phyloP scores from a whole-genome alignment of 495 filamentous ascomycete species.

The Elasticomyces elasticus region DNA sequence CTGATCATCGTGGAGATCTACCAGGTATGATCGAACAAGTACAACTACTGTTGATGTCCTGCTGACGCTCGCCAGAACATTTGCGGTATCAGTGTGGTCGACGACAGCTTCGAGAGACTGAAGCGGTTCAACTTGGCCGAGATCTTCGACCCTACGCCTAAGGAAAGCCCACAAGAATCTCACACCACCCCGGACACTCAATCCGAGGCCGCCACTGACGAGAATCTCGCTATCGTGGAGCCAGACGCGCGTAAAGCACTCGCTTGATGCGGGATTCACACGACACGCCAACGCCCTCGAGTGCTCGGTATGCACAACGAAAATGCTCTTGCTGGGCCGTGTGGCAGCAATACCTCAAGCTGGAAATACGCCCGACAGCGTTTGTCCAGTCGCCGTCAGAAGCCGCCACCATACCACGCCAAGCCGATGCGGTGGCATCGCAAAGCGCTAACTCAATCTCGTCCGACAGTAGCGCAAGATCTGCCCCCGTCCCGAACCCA shows the following conservation, averaged over 20 bases:
- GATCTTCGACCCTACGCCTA: slow-evolving; percentile 44
- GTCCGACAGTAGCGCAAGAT: too few species aligned
- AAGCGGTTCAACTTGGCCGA: slow-evolving; percentile 66
- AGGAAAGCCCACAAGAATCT: slow-evolving; percentile 14
- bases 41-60: background rate
- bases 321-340: too few species aligned
- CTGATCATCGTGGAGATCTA: slow-evolving; percentile 83
- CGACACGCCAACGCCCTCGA: too few species aligned
- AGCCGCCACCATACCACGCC: too few species aligned
- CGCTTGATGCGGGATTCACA: too few species aligned
- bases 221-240: background rate
- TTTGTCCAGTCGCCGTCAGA: too few species aligned
- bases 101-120: slow-evolving; percentile 55
- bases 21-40: slow-evolving; percentile 51
- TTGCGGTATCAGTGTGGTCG: slow-evolving; percentile 69
- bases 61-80: slow-evolving; percentile 46
- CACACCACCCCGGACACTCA: background rate
- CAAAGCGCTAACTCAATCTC: too few species aligned
- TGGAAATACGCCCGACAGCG: too few species aligned
- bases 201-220: background rate
- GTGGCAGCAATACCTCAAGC: too few species aligned
- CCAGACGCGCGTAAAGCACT: background rate
- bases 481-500: too few species aligned
- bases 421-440: too few species aligned
- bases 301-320: too few species aligned